Evolutionary conservation across 192 early-diverging fungal species (phyloP), one percentile per base, ranked within the genome.

Genomic region (Bifiguratus adelaidae): DNA sequence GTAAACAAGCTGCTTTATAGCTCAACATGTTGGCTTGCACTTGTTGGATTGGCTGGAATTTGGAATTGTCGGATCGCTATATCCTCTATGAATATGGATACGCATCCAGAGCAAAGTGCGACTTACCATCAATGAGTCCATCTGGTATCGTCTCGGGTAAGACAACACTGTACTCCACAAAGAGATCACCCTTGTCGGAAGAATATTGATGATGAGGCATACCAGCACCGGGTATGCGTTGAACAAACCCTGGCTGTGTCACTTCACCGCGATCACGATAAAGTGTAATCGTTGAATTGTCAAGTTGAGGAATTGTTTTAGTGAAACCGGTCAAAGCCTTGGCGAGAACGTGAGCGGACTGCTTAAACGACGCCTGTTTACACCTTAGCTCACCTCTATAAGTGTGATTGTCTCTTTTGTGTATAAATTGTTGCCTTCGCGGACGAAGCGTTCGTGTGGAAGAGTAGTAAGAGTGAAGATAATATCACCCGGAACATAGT

Each of bases 251-350:
- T 52, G 70, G 68, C 22, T 69, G 76, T 9, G 83, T 76, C 4
- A 70, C 66, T 5, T 44, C 29, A 7, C 59, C 42, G 28, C 72
- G 63, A 47, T 48, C 58, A 57, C 81, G 72, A 22, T 74, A 70
- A 33, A 85, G 76, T 24, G 73, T 73, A 16, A 93, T 72, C 4
- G 70, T 56, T 48, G 82, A 71, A 20, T 78, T 80, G 62, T 95
- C 91, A 50, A 96, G 63, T 44, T 93, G 89, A 36, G 70, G 74
- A 16, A 96, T 61, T 40, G 73, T 73, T 29, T 69, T 68, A 36
- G 75, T 56, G 59, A 98, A 91, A 21, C 92, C 93, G 16, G 85
- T 60, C 27, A 96, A 67, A 13, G 91, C 86, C 53, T 86, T 58
- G 70, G 11, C 19, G n/a, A 12, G 11, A 20, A 18, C 18, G 41